A percentile compares a stretch with the other conserved stretches of the same genome.
Evolutionary conservation across 1,284 basidiomycete species (phyloP).

Genomic region (Ganoderma multipileum): DNA sequence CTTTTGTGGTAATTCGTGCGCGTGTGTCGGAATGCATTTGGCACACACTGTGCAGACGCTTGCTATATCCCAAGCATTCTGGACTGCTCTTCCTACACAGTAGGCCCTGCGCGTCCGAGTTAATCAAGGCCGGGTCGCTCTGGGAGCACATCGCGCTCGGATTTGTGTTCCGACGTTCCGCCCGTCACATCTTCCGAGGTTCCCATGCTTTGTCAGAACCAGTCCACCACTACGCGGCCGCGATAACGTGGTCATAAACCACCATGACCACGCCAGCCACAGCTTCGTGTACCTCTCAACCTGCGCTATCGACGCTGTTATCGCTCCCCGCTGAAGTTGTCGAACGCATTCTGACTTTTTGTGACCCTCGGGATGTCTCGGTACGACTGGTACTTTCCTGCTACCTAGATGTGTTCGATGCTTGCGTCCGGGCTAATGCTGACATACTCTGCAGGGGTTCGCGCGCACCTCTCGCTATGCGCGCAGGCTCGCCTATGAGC

Average conservation of each 20-base stretch:
- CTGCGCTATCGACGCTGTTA: constrained; percentile 15
- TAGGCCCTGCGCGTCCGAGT: neutral
- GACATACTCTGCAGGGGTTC: constrained; percentile 43
- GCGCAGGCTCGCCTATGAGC: constrained; percentile 53
- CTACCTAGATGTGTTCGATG: neutral
- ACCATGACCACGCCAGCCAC: neutral
- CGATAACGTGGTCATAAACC: constrained; percentile 1
- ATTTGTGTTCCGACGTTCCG: neutral
- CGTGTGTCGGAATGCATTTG: too few species aligned
- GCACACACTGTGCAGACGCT: too few species aligned
- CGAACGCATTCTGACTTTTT: constrained; percentile 60
- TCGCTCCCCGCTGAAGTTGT: constrained; percentile 60
- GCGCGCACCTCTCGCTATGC: constrained; percentile 57
- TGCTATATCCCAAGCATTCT: too few species aligned
- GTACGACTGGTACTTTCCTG: constrained; percentile 26
- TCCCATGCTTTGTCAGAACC: constrained; percentile 6
- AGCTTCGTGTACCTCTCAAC: neutral
- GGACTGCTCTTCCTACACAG: too few species aligned
- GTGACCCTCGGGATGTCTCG: constrained; percentile 60
- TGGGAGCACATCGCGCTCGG: neutral
- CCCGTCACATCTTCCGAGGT: neutral
- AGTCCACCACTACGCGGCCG: too few species aligned
- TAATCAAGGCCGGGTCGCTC: neutral
- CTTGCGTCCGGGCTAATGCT: neutral
- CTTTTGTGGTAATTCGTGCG: too few species aligned